These are phyloP conservation scores for Chrysopogon serrulatus DNA, from an alignment of 176 grass and related monocot genomes.

Conservation along the genomic window DNA sequence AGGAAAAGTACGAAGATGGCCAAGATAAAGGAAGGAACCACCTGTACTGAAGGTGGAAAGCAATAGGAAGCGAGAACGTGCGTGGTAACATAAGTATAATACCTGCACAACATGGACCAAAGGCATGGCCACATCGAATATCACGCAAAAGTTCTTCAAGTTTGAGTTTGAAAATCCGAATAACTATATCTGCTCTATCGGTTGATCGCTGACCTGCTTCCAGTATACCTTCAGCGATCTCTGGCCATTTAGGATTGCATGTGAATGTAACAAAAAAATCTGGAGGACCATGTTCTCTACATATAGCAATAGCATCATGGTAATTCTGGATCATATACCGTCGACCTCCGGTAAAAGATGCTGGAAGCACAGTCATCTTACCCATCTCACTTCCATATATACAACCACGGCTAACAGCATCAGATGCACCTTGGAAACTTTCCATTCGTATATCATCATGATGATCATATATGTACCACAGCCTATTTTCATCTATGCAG, in stretches of 20 bases:
- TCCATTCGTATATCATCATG: neutral
- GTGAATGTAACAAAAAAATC: neutral
- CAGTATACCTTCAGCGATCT: neutral
- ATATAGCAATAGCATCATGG: neutral
- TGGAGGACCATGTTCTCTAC: too few relatives aligned
- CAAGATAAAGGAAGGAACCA: too few relatives aligned
- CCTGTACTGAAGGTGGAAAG: too few relatives aligned
- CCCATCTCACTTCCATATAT: neutral
- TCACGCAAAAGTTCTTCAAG: neutral
- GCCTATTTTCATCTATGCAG: neutral
- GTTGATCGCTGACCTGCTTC: neutral
- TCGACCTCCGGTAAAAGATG: neutral
- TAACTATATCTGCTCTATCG: neutral
- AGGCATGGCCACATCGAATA: neutral
- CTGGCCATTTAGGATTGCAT: neutral
- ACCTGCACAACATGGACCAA: neutral
- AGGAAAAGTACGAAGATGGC: too few relatives aligned
- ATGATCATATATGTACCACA: neutral
- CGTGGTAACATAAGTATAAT: neutral
- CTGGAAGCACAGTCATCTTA: neutral
- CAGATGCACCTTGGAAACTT: too few relatives aligned
- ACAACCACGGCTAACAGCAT: too few relatives aligned
- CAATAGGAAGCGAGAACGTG: too few relatives aligned
- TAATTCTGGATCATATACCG: neutral
- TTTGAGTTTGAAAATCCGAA: neutral